Evolutionary conservation across 495 filamentous ascomycete genomes (phyloP).

Genomic region (Penicillium robsamsonii): DNA sequence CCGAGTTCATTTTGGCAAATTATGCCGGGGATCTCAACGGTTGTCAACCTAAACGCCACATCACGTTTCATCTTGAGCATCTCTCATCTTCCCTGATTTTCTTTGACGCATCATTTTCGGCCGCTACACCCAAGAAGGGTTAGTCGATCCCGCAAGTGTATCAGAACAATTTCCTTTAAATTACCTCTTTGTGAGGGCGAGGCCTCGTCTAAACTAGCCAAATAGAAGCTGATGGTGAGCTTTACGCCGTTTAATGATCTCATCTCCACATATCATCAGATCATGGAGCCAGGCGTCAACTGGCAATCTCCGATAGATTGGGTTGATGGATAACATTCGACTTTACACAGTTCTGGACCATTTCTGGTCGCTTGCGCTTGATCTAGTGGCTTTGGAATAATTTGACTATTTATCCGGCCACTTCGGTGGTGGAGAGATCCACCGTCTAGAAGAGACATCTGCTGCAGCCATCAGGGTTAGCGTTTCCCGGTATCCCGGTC

Average conservation of each 20-base stretch:
- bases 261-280: conserved; percentile 7
- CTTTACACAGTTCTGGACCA: neutral
- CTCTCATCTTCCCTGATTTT: conserved; percentile 14
- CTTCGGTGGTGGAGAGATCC: conserved; percentile 8
- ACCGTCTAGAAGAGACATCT: neutral
- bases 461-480: conserved; percentile 8
- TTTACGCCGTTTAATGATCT: neutral
- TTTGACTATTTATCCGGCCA: neutral
- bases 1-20: conserved; percentile 17
- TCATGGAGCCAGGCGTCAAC: neutral
- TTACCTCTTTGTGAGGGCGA: conserved; percentile 15
- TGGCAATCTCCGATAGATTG: conserved; percentile 6
- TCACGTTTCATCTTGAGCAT: conserved; percentile 26
- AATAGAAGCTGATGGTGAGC: conserved; percentile 13
- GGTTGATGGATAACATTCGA: neutral
- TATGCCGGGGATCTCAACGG: conserved; percentile 6
- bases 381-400: conserved; percentile 9
- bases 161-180: conserved; percentile 19
- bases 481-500: conserved; percentile 8
- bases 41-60: conserved; percentile 13
- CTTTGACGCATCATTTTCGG: conserved; percentile 15
- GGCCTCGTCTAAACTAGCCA: neutral
- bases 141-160: conserved; percentile 15
- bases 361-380: conserved; percentile 12
- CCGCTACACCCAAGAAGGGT: conserved; percentile 14